These are phyloP conservation scores for Coemansia sp. DNA, from an alignment of 192 early-diverging fungal species.

Conservation along the genomic window DNA sequence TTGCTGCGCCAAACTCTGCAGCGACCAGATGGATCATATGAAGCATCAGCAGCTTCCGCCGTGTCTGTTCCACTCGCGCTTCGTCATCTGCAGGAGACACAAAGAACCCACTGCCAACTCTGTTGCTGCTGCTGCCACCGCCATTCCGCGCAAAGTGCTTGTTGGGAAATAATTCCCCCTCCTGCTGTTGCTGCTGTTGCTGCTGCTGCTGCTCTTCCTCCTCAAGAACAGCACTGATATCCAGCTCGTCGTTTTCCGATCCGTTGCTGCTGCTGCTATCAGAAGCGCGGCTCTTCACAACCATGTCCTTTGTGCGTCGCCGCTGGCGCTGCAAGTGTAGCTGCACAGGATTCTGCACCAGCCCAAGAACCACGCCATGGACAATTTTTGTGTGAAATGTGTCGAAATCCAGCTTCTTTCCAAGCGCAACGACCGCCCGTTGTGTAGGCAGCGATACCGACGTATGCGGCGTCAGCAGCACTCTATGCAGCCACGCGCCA, in stretches of 20 bases:
- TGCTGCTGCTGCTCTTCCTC: neutral
- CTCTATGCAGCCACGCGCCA: slow-evolving; percentile 53
- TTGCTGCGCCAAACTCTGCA: slow-evolving; percentile 37
- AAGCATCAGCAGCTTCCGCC: slow-evolving; percentile 54
- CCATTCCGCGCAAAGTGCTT: neutral
- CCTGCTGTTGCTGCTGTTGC: neutral
- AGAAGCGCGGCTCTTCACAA: slow-evolving; percentile 32
- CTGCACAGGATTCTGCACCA: slow-evolving; percentile 38
- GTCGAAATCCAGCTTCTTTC: slow-evolving; percentile 39
- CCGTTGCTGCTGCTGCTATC: neutral
- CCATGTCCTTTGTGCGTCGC: slow-evolving; percentile 42
- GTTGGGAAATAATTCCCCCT: neutral
- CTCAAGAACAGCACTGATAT: neutral
- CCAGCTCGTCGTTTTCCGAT: neutral
- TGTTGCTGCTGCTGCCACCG: neutral
- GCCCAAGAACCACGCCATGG: slow-evolving; percentile 49
- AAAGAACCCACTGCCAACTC: slow-evolving; percentile 18
- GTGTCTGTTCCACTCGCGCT: slow-evolving; percentile 40
- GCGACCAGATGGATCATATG: slow-evolving; percentile 55
- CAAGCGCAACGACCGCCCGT: slow-evolving; percentile 40
- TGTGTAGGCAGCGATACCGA: slow-evolving; percentile 51
- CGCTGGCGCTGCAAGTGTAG: slow-evolving; percentile 34
- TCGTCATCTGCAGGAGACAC: slow-evolving; percentile 45
- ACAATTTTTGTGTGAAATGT: slow-evolving; percentile 55
- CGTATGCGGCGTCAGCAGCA: slow-evolving; percentile 49